phyloP scores from a whole-genome alignment of 257 asterid species.

The Lycium barbarum region DNA sequence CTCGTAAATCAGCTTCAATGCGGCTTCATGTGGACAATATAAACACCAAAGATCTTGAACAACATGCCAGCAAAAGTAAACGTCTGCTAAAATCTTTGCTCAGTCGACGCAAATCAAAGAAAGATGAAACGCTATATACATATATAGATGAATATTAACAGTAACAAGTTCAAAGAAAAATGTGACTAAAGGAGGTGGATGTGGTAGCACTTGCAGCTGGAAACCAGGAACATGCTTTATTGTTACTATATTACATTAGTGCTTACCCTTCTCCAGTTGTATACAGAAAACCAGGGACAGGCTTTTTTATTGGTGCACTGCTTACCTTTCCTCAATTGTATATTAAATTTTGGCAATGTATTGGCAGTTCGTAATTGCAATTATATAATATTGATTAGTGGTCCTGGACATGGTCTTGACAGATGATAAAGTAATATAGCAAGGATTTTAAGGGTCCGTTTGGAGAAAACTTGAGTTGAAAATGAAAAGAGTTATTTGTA shows the following conservation, averaged over 20 bases:
- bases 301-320: background rate
- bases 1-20: conserved; percentile 88
- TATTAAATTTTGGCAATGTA: conserved; percentile 22
- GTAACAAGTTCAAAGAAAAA: background rate
- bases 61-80: conserved; percentile 78
- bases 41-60: conserved; percentile 62
- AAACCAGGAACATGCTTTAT: conserved; percentile 19
- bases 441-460: background rate
- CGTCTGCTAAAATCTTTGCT: conserved; percentile 87
- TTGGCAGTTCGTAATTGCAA: background rate
- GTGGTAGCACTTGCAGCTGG: conserved; percentile 13
- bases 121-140: conserved; percentile 80
- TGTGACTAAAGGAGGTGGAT: conserved; percentile 17
- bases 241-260: background rate
- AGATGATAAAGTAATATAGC: background rate
- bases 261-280: conserved; percentile 13
- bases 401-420: background rate
- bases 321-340: conserved; percentile 28
- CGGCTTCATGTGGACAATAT: conserved; percentile 65
- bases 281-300: background rate
- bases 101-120: conserved; percentile 88
- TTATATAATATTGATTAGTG: background rate
- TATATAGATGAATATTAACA: conserved; percentile 84
- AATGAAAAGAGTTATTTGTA: background rate
- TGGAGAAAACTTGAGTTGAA: background rate